phyloP scores from a whole-genome alignment of 108 stramenopile species.

The Skeletonema menzelii region DNA sequence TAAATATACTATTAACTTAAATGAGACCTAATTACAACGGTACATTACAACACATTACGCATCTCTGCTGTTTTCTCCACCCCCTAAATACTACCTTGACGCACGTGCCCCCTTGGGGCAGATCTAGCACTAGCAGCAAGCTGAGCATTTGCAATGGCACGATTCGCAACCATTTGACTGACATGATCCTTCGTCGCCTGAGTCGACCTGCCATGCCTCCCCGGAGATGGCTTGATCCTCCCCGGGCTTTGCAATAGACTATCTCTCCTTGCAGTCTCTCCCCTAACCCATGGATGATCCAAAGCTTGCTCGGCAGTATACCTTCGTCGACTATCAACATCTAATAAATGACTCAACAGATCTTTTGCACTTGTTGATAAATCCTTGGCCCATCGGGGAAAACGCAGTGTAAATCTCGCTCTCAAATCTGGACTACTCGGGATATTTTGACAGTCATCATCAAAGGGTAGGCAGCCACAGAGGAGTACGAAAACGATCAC shows the following conservation, averaged over 20 bases:
- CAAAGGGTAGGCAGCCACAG: constrained; percentile 98
- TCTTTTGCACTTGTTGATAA: constrained; percentile 91
- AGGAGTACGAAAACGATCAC: constrained; percentile 92
- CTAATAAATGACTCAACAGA: constrained; percentile 87
- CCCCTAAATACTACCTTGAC: constrained; percentile 36
- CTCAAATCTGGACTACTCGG: constrained; percentile 73
- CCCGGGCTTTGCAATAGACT: constrained; percentile 83
- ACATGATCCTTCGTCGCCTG: constrained; percentile 50
- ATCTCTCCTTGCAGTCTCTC: constrained; percentile 69
- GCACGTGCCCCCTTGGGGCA: constrained; percentile 37
- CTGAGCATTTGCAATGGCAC: constrained; percentile 49
- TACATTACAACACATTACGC: not conserved
- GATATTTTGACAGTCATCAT: constrained; percentile 90
- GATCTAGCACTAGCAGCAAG: constrained; percentile 23
- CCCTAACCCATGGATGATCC: constrained; percentile 94
- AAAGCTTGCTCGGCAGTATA: constrained; percentile 95
- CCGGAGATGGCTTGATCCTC: constrained; percentile 71
- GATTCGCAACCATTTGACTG: constrained; percentile 50
- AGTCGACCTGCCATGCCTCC: constrained; percentile 21
- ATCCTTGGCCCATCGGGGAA: constrained; percentile 94
- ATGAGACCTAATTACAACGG: not conserved
- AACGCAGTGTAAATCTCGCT: constrained; percentile 88
- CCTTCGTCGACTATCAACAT: constrained; percentile 80
- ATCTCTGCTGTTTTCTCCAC: not conserved
- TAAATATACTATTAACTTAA: not conserved